Evolutionary conservation across 345 rosid species (phyloP), one percentile per base, ranked within the genome.

Genomic region (Turritis glabra): DNA sequence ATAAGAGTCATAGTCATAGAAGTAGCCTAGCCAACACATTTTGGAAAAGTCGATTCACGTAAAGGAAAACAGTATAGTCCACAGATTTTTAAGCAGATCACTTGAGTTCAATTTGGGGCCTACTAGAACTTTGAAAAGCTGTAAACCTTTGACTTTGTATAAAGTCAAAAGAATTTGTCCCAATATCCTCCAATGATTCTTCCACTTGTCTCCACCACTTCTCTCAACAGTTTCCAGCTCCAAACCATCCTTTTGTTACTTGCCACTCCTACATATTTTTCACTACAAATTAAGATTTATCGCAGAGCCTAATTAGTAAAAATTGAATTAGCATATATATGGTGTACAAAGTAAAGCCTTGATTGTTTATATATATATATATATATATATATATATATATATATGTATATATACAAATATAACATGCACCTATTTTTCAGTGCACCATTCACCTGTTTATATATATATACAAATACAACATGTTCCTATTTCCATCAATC

Each of bases 111-210:
- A 44, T 61, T 61, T 35, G 46, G 55, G 55, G n/a, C 48, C 37
- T 22, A 32, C 64, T 43, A 68, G 37, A 19, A 30, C 3, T 32
- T 35, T 21, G 48, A 48, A 30, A 50, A 71, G 59, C 40, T 30
- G 13, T 33, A 48, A 62, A 60, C 50, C 51, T 23, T 60, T 63
- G 76, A 52, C 69, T 26, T 23, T 72, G 53, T 21, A 17, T 5
- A 37, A 72, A 40, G 62, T 29, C 54, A 72, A 72, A 63, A 52
- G 63, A 15, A 15, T 26, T 18, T 72, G 63, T 47, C 66, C 57
- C 46, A 72, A 12, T 51, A 26, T 62, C 43, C 43, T 72, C 52
- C 43, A 62, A 38, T 51, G 41, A 19, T 40, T 62, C 62, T 52
- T 52, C 63, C 69, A 19, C 62, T 62, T 72, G 37, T 60, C 25